Evolutionary conservation across 2,329 filamentous ascomycete genomes (phyloP).

Genomic region (Immersiporthe knoxdaviesiana): DNA sequence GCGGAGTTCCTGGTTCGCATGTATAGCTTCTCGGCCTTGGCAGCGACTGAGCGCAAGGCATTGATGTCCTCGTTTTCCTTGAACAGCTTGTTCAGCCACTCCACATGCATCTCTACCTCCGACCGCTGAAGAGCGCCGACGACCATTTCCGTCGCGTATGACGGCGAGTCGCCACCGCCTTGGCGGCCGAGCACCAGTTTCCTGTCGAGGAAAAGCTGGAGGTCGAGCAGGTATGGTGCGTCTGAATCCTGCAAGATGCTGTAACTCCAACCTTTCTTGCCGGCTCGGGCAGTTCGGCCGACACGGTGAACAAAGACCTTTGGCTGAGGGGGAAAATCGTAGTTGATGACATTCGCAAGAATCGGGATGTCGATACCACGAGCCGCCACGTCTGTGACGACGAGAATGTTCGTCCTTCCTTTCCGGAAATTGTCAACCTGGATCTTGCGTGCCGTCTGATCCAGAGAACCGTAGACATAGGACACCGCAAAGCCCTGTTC

Average conservation of each 20-base stretch:
- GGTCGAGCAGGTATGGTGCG: slow-evolving; percentile 86
- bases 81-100: slow-evolving; percentile 82
- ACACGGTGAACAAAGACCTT: slow-evolving; percentile 98
- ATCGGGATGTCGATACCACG: slow-evolving; percentile 97
- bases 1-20: slow-evolving; percentile 87
- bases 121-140: slow-evolving; percentile 77
- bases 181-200: slow-evolving; percentile 76
- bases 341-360: slow-evolving; percentile 97
- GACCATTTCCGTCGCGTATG: slow-evolving; percentile 82
- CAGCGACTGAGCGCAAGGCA: slow-evolving; percentile 71
- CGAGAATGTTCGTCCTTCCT: slow-evolving; percentile 84
- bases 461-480: slow-evolving; percentile 91
- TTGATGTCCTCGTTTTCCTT: slow-evolving; percentile 75
- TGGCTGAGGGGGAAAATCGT: slow-evolving; percentile 94
- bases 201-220: slow-evolving; percentile 92
- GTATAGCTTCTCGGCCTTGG: slow-evolving; percentile 92
- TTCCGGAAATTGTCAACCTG: slow-evolving; percentile 89
- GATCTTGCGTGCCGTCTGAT: slow-evolving; percentile 89
- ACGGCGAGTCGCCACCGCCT: slow-evolving; percentile 55
- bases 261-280: slow-evolving; percentile 91
- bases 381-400: slow-evolving; percentile 95
- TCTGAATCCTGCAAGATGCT: slow-evolving; percentile 88
- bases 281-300: slow-evolving; percentile 92
- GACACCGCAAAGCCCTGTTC: slow-evolving; percentile 86
- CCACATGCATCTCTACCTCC: slow-evolving; percentile 72